Base-by-base conservation (phyloP, 495 filamentous ascomycete species). In the Aspergillus ellipticus region DNA sequence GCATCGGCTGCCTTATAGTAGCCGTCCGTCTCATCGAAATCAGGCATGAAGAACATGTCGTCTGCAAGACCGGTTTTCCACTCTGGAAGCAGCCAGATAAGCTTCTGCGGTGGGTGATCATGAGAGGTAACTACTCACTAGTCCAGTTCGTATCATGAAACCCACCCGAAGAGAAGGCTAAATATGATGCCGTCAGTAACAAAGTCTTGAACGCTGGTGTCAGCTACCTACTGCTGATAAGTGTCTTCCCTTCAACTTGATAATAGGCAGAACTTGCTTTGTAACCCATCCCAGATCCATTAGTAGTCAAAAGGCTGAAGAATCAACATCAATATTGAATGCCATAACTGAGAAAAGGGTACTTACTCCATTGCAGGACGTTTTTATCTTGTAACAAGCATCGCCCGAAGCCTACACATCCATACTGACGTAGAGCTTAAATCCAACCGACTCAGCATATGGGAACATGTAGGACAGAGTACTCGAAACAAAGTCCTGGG, bases 341-440 rank as follows among this genome's bases (percentile, higher is more conserved):
- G 11, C 15, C 3, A 2, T 19, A 20, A 4, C 3, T 20, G 5
- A 31, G 28, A 5, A 31, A 10, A 20, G 9, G 9, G 16, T 20
- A 43, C 20, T 43, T 3, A 20, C 42, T 9, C 42, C 42, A 17
- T 43, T 43, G 16, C 16, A 43, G 42, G 42, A 20, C 11, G 6
- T 20, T 17, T 7, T 8, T 20, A 8, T 8, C 42, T 19, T 20
- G 42, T 31, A 31, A 10, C 28, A 43, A 19, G 42, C 16, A 20
- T 20, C 16, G 8, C 42, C 42, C 16, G 42, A 43, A 3, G 55
- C 49, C 26, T 60, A 48, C 61, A 65, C 58, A 41, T 71, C 68
- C 42, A 71, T 67, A 31, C 58, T 63, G 51, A 71, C 55, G 46
- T 67, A 71, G 10, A 71, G 56, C 42, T 64, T 62, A 54, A 71